A percentile compares a stretch with the other conserved stretches of the same genome.
phyloP scores from a whole-genome alignment of 2,329 filamentous ascomycete genomes.

The Aspergillus sp. region DNA sequence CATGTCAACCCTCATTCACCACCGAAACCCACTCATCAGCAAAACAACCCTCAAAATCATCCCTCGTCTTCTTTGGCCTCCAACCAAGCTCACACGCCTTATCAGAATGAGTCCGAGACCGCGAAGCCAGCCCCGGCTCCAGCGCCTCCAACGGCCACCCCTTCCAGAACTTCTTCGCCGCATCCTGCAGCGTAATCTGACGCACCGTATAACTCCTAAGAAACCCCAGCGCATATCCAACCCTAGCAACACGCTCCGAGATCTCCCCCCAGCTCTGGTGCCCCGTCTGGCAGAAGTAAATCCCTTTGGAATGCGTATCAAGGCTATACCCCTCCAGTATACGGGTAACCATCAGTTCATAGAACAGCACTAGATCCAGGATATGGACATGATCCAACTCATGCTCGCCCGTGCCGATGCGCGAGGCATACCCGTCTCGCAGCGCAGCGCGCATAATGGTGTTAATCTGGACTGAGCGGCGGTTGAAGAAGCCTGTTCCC shows the following conservation, averaged over 20 bases:
- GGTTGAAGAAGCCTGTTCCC: conserved; percentile 28
- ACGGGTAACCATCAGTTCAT: conserved; percentile 37
- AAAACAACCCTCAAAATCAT: no score
- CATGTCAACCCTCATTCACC: no score
- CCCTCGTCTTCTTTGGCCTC: no score
- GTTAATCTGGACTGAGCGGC: conserved; percentile 45
- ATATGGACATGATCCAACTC: conserved; percentile 50
- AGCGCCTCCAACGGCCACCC: background rate
- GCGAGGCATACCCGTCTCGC: conserved; percentile 29
- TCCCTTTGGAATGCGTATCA: conserved; percentile 14
- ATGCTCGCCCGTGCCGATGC: conserved; percentile 39
- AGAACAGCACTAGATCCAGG: conserved; percentile 45
- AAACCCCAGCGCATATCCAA: background rate
- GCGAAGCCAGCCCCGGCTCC: background rate
- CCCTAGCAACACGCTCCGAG: conserved; percentile 1
- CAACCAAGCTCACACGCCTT: no score
- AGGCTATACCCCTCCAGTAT: conserved; percentile 27
- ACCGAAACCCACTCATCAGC: no score
- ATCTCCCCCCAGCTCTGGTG: conserved; percentile 37
- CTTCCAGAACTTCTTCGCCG: background rate
- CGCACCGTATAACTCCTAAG: background rate
- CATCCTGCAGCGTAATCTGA: background rate
- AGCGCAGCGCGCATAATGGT: conserved; percentile 32
- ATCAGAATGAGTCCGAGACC: background rate
- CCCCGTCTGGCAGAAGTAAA: conserved; percentile 46